Evolutionary conservation across 768 basidiomycete species (phyloP), one percentile per base, ranked within the genome.

Genomic region (Phaffia tasmanica): DNA sequence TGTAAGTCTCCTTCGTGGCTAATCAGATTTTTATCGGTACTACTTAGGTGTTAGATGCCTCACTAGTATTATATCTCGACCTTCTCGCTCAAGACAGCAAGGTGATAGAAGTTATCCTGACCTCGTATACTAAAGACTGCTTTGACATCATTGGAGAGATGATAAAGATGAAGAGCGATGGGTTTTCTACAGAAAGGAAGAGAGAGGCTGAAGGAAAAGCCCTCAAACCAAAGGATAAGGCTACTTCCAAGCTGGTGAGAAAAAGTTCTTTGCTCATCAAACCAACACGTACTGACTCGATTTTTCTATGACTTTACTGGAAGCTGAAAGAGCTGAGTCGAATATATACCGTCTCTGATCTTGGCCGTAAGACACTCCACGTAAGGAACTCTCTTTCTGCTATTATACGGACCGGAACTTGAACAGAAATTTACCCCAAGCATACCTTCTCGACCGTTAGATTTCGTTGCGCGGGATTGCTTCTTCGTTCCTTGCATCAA

Each of bases 31-130:
- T 54, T 8, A 4, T 16, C 16, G 21, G n/a, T 27, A 25, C 25
- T 32, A 11, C 3, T 9, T 27, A 69, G 67, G 53, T 69, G 27
- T 56, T 69, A 21, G 67, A 69, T 58, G 57, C 57, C 11, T 30
- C 56, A 51, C 56, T 69, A n/a, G 21, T 58, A 30, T n/a, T 64
- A 21, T 69, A 63, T 46, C 67, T 69, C n/a, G 35, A 35, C 23
- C 25, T 69, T 21, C 57, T 69, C 9, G 56, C 62, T 18, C n/a
- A 60, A 48, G 67, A 69, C 53, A 51, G 19, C 5, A 35, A 57
- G 0, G 23, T 23, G 25, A 18, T 69, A 19, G 62, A 69, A 19
- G 58, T 57, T 3, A 64, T 69, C 42, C 23, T 69, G 3, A 30
- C 15, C 3, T 49, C 49, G 19, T 54, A 54, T 23, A 57, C 62